Evolutionary conservation across 371 early-diverging fungal species (phyloP), one percentile per base, ranked within the genome.

Genomic region (Haplosporangium sp.): DNA sequence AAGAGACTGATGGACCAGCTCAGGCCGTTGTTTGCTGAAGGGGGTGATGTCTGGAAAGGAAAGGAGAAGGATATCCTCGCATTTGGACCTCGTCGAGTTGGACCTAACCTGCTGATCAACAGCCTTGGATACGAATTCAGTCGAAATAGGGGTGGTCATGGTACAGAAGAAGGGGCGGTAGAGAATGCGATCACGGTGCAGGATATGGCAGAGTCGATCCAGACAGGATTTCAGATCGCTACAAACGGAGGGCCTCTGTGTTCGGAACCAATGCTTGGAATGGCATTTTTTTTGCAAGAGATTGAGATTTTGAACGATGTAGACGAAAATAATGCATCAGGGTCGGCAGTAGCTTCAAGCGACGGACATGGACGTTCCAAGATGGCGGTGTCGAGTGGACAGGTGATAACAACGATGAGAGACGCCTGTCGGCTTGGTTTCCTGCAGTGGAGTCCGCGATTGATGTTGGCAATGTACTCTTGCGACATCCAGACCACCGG

Each of bases 151-250:
- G 38, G 55, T 36, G 41, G 23, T n/a, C 62, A 21, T 14, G 55
- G 20, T 23, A 29, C 45, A 8, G 36, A 59, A 6, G 40, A 64
- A 11, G 67, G 29, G 6, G 62, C 41, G 11, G 59, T 18, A 8
- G 43, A 45, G 43, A 59, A 37, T 6, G 37, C 45, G 42, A 67
- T 73, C 41, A 59, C 77, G 8, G 83, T 91, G 16, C 74, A 89
- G 47, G 92, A 92, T 67, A 81, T 93, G 60, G 94, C 94, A 53
- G 92, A 93, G 82, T 84, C 88, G 63, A 86, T 99, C 20, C 85
- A 87, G n/a, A 90, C 95, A 16, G 99, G 96, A 1, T 99, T 99
- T 89, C 98, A 99, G 82, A 82, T 98, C n/a, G 92, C 96, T 2
- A 93, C 96, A 5, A 80, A 89, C 18, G 83, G 89, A 0, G 99